Conservation (phyloP, 345 rosid species). For the Acer campestre region DNA sequence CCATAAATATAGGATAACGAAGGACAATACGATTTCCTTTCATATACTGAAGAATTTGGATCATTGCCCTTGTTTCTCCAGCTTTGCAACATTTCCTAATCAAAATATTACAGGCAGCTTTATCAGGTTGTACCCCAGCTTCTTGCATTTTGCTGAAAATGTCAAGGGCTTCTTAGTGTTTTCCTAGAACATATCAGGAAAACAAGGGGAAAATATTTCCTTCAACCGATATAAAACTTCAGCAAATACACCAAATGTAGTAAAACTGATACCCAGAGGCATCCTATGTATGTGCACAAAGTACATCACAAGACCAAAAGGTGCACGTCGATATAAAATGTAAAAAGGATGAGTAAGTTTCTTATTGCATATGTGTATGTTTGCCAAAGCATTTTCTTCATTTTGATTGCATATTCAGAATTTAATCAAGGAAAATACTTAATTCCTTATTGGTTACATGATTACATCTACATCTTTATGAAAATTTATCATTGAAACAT, state of each 20-base stretch:
- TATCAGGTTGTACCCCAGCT: constrained; percentile 76
- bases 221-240: constrained; percentile 14
- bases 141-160: constrained; percentile 84
- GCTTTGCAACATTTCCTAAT: constrained; percentile 64
- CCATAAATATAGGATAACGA: constrained; percentile 62
- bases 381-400: not conserved
- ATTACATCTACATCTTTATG: not conserved
- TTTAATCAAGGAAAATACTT: not conserved
- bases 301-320: not conserved
- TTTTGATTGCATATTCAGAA: not conserved
- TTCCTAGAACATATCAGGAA: constrained; percentile 51
- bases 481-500: not conserved
- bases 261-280: constrained; percentile 3
- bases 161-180: constrained; percentile 62
- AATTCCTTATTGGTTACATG: not conserved
- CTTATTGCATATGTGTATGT: not conserved
- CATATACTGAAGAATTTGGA: constrained; percentile 62
- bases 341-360: not conserved
- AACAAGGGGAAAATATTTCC: constrained; percentile 13
- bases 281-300: constrained; percentile 4
- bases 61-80: constrained; percentile 45
- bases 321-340: not conserved
- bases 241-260: constrained; percentile 14
- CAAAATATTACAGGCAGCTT: constrained; percentile 88
- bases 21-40: constrained; percentile 56